phyloP scores from a whole-genome alignment of 2,329 filamentous ascomycete species.

The Apiospora malaysiana region DNA sequence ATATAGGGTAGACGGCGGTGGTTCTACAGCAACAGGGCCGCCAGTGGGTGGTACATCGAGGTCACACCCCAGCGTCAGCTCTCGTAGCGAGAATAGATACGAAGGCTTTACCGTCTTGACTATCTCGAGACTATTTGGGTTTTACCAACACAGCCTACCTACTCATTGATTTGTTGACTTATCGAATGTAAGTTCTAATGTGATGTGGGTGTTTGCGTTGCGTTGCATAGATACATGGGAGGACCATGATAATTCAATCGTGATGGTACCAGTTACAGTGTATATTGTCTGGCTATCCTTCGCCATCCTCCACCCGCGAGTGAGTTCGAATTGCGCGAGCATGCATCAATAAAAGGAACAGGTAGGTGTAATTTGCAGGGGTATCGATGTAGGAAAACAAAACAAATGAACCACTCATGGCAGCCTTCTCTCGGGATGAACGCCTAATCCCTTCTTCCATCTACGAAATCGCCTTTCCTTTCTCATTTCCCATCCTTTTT shows the following conservation, averaged over 20 bases:
- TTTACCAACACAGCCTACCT: not conserved
- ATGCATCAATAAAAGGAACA: not conserved
- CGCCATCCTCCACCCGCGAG: not conserved
- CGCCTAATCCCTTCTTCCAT: not conserved
- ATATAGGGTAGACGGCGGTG: not conserved
- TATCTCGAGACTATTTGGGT: not conserved
- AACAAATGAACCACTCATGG: not conserved
- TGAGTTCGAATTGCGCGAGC: not conserved
- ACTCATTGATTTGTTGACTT: not conserved
- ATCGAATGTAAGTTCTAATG: not conserved
- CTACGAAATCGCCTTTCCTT: not conserved
- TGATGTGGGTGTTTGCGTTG: not conserved
- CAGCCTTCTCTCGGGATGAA: not conserved
- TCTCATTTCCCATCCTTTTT: not conserved
- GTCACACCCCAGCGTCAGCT: not conserved
- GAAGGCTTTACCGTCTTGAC: not conserved
- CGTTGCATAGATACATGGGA: not conserved
- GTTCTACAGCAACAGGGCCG: not conserved
- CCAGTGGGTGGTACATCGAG: not conserved
- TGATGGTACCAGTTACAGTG: not conserved
- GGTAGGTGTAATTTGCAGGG: constrained; percentile 1
- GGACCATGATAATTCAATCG: not conserved
- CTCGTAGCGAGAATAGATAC: not conserved
- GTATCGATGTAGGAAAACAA: not conserved
- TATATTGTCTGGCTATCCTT: too few relatives aligned